Conservation (phyloP, 163 green algal genomes). For the Scenedesmus sp. region DNA sequence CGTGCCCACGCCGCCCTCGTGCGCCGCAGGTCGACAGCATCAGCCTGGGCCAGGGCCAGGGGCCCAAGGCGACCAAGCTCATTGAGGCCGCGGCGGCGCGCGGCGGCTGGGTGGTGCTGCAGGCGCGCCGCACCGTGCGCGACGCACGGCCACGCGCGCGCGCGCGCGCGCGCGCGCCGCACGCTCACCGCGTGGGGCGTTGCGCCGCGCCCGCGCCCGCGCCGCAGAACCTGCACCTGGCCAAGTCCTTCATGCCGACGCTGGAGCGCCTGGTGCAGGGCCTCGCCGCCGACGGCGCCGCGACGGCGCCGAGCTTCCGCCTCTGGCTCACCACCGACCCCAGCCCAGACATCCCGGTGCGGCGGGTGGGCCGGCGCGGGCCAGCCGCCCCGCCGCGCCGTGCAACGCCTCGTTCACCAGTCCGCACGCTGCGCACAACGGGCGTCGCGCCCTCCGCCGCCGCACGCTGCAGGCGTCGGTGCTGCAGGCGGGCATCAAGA, state of each 20-base stretch:
- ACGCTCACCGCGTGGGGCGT: no score
- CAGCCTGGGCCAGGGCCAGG: constrained; percentile 78
- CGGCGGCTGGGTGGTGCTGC: constrained; percentile 74
- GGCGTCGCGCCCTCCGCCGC: no score
- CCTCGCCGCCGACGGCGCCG: constrained; percentile 66
- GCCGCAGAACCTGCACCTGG: constrained; percentile 89
- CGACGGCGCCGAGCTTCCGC: constrained; percentile 42
- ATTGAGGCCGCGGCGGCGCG: constrained; percentile 58
- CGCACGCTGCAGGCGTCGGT: no score
- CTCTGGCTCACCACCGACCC: constrained; percentile 81
- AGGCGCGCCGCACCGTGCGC: no score
- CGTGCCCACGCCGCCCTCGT: not conserved
- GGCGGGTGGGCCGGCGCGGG: no score
- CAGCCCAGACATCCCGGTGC: constrained; percentile 70
- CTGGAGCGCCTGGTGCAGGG: constrained; percentile 82
- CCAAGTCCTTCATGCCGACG: constrained; percentile 74
- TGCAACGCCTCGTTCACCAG: no score
- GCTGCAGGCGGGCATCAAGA: constrained; percentile 70
- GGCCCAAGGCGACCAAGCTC: constrained; percentile 69
- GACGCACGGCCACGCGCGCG: no score
- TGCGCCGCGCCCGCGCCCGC: no score
- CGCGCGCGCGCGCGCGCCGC: constrained; percentile 47
- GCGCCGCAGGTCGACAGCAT: constrained; percentile 77
- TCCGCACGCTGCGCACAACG: no score
- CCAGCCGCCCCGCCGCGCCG: no score